Conservation (phyloP, 108 stramenopile species). For the Conticribra weissflogii region DNA sequence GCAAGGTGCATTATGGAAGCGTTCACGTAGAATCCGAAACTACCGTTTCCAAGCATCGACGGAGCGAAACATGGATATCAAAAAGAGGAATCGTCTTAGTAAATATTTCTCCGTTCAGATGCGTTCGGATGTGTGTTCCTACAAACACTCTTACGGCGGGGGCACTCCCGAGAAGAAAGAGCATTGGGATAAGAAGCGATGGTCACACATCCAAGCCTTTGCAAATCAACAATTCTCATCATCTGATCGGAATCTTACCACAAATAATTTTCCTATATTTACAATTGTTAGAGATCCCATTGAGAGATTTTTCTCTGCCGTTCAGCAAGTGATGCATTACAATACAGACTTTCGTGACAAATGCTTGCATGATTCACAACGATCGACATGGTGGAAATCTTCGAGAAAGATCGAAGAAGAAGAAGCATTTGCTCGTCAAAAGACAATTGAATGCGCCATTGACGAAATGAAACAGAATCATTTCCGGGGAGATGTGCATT, state of each 20-base stretch:
- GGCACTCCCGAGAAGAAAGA: conserved; percentile 8
- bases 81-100: no score
- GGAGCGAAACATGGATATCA: conserved; percentile 1
- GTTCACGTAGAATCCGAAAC: conserved; percentile 11
- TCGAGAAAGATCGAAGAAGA: neutral
- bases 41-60: neutral
- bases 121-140: conserved; percentile 10
- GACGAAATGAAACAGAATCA: conserved; percentile 20
- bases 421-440: neutral
- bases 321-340: conserved; percentile 37
- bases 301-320: conserved; percentile 27
- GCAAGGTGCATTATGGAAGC: conserved; percentile 15
- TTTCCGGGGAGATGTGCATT: conserved; percentile 25
- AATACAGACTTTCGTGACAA: conserved; percentile 22
- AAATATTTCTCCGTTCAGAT: no score
- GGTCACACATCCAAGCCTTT: conserved; percentile 15
- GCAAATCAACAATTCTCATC: neutral
- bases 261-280: conserved; percentile 19
- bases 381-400: neutral
- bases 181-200: conserved; percentile 12
- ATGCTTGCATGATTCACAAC: conserved; percentile 14
- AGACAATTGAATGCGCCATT: conserved; percentile 29
- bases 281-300: conserved; percentile 45
- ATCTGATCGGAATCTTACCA: neutral
- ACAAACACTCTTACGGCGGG: conserved; percentile 29